Evolutionary conservation across 306 rosid species (phyloP), one percentile per base, ranked within the genome.

Genomic region (Medicago arabica): DNA sequence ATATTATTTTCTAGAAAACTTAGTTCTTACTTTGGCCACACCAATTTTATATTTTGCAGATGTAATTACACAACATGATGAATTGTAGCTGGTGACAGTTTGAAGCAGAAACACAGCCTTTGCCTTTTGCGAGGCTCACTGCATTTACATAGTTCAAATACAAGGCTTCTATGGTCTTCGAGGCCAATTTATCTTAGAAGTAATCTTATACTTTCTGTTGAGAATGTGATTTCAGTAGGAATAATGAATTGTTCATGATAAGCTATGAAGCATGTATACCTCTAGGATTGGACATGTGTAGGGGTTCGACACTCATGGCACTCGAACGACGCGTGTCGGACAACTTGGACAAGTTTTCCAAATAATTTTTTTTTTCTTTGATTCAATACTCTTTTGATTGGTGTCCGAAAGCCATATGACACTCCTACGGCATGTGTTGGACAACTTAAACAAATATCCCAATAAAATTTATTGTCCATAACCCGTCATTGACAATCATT

Each of bases 21-120:
- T 6, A 59, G 9, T 46, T 53, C 63, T 59, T 40, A 75, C 61
- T 54, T 73, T 63, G 49, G 41, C 65, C 18, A 60, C 73, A 58
- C 54, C 74, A 28, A 69, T 79, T 83, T 51, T 31, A 31, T 31
- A 3, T 82, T 85, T 74, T 74, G 66, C 93, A 86, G 98, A 81
- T 74, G 76, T 17, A 59, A 55, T 68, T 74, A 75, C 83, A 17
- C 83, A 83, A 69, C 98, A 94, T 57, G 95, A 94, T 55, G 96
- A 94, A 78, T 65, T 94, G 70, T 94, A 91, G 88, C 79, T 57
- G 74, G 75, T 49, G 43, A 61, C 58, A 72, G 18, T 57, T 69
- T 17, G 76, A 63, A 69, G 76, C 59, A 70, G 67, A 58, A 49
- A 31, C 46, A 28, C 46, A 44, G 34, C 14, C 28, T 21, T 41